Evolutionary conservation across 169 alveolate species (phyloP).

Genomic region (Babesia sp.): DNA sequence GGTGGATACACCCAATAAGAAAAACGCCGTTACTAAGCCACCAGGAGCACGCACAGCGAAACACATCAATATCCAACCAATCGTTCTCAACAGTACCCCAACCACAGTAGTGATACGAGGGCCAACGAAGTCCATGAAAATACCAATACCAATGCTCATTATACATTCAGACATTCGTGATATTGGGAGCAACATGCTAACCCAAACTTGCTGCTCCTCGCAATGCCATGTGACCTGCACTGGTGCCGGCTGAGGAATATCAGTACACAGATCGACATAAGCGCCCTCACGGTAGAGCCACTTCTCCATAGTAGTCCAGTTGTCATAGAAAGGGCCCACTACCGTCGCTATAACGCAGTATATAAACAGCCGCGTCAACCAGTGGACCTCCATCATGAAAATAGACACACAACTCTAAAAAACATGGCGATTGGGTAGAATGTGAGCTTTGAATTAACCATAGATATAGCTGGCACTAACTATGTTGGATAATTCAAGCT

Average conservation of each 20-base stretch:
- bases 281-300: conserved; percentile 40
- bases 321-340: conserved; percentile 65
- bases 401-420: not conserved
- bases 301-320: conserved; percentile 62
- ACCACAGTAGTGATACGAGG: conserved; percentile 36
- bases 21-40: conserved; percentile 23
- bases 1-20: conserved; percentile 31
- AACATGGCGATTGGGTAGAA: not conserved
- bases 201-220: conserved; percentile 39
- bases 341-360: conserved; percentile 38
- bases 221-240: conserved; percentile 37
- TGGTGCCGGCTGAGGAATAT: not conserved
- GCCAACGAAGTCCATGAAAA: conserved; percentile 52
- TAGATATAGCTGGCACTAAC: not conserved
- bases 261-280: conserved; percentile 17
- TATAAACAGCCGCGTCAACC: conserved; percentile 16
- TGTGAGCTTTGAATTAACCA: not conserved
- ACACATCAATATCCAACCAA: conserved; percentile 52
- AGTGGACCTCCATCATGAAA: conserved; percentile 15
- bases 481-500: not conserved
- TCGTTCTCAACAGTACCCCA: conserved; percentile 33
- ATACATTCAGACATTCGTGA: conserved; percentile 40
- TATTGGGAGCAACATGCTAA: conserved; percentile 34
- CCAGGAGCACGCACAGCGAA: conserved; percentile 18
- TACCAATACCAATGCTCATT: conserved; percentile 37